Conservation (phyloP, 2,329 filamentous ascomycete genomes). For the Nothophoma quercina region DNA sequence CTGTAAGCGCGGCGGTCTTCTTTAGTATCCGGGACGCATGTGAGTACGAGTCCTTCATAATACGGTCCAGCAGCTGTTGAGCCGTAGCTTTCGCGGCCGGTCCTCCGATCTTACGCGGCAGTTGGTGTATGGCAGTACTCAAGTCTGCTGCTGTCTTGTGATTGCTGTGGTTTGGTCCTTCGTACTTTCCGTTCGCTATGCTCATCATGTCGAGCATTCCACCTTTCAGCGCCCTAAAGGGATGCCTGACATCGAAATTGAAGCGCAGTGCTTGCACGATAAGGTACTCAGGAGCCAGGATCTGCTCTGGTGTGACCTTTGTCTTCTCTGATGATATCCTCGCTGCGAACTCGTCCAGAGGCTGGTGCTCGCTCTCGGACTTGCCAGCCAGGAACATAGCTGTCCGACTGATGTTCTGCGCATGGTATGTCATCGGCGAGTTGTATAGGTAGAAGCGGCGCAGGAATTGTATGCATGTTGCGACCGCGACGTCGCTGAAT, state of each 20-base stretch:
- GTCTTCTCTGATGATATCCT: slow-evolving; percentile 37
- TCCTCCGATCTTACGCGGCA: slow-evolving; percentile 32
- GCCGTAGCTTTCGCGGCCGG: slow-evolving; percentile 23
- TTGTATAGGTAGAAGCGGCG: slow-evolving; percentile 96
- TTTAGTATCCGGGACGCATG: slow-evolving; percentile 64
- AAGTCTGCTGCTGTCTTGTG: slow-evolving; percentile 32
- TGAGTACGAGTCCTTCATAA: slow-evolving; percentile 69
- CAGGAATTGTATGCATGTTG: slow-evolving; percentile 87
- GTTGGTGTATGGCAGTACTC: slow-evolving; percentile 36
- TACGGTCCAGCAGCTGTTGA: slow-evolving; percentile 52
- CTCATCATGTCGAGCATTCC: slow-evolving; percentile 82
- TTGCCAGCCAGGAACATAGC: slow-evolving; percentile 94
- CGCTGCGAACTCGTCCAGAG: slow-evolving; percentile 65
- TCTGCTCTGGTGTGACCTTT: slow-evolving; percentile 75
- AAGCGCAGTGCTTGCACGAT: slow-evolving; percentile 92
- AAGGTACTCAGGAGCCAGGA: slow-evolving; percentile 90
- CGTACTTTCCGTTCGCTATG: slow-evolving; percentile 67
- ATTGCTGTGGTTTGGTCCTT: slow-evolving; percentile 28
- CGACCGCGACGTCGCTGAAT: slow-evolving; percentile 69
- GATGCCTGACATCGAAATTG: slow-evolving; percentile 91
- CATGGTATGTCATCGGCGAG: slow-evolving; percentile 95
- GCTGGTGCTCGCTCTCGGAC: slow-evolving; percentile 83
- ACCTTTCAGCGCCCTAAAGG: slow-evolving; percentile 86
- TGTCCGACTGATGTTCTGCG: slow-evolving; percentile 86
- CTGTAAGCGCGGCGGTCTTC: slow-evolving; percentile 82